A percentile compares a stretch with the other conserved stretches of the same genome.
Evolutionary conservation across 2,329 filamentous ascomycete genomes (phyloP).

Genomic region (Colletotrichum simmondsii): DNA sequence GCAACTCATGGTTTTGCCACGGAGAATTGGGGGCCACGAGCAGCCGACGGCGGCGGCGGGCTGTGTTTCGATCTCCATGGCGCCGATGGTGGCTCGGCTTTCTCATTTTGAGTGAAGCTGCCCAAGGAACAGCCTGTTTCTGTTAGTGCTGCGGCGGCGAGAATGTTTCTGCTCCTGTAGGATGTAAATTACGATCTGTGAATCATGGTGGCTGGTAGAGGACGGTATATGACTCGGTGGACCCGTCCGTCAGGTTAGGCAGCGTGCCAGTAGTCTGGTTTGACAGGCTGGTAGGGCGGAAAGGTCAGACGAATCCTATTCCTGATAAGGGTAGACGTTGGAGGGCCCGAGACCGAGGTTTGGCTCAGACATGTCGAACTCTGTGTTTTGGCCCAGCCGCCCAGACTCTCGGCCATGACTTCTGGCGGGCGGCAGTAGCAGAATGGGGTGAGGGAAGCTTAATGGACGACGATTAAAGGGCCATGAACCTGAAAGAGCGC

Average conservation of each 20-base stretch:
- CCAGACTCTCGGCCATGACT: neutral
- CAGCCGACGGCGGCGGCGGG: neutral
- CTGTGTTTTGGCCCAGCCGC: neutral
- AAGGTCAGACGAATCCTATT: conserved; percentile 32
- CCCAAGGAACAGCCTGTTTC: conserved; percentile 19
- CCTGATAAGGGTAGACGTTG: conserved; percentile 8
- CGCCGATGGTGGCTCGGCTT: conserved; percentile 5
- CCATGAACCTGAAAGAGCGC: conserved; percentile 14
- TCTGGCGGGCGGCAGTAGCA: neutral
- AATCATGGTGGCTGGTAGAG: neutral
- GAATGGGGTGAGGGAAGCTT: neutral
- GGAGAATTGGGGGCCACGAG: conserved; percentile 23
- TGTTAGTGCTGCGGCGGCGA: conserved; percentile 3
- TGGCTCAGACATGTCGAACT: conserved; percentile 13
- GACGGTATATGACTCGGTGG: conserved; percentile 21
- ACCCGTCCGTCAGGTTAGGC: conserved; percentile 30
- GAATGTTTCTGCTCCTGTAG: conserved; percentile 23
- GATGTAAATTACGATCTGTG: conserved; percentile 20
- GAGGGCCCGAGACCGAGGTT: conserved; percentile 21
- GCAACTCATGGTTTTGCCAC: conserved; percentile 15
- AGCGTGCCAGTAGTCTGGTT: conserved; percentile 26
- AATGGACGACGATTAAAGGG: neutral
- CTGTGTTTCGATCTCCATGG: conserved; percentile 20
- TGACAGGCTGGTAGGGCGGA: conserved; percentile 23
- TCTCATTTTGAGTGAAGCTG: conserved; percentile 1